Conservation (phyloP, 352 stramenopile genomes). For the Pythium coloratum region DNA sequence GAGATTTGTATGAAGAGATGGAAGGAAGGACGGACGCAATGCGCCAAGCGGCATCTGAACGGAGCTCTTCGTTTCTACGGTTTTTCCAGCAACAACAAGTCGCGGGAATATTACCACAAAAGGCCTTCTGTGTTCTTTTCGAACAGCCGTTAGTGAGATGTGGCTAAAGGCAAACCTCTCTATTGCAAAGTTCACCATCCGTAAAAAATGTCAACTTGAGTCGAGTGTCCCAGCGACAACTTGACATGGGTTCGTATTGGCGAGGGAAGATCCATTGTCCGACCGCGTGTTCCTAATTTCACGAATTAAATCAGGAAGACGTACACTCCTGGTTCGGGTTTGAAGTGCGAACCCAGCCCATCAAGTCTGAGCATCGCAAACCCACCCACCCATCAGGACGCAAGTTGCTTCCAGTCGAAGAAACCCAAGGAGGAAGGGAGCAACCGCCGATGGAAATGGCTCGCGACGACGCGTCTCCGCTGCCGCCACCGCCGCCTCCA, state of each 20-base stretch:
- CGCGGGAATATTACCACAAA: background rate
- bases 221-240: background rate
- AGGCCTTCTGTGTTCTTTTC: constrained; percentile 18
- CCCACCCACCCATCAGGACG: constrained; percentile 14
- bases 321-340: background rate
- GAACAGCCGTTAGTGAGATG: constrained; percentile 9
- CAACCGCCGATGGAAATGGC: constrained; percentile 6
- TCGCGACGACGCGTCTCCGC: constrained; percentile 19
- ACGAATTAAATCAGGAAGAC: background rate
- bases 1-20: background rate
- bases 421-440: background rate
- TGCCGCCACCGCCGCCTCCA: constrained; percentile 21
- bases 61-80: constrained; percentile 1
- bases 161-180: constrained; percentile 9
- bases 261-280: constrained; percentile 9
- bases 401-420: constrained; percentile 8
- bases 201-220: background rate
- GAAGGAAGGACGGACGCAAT: background rate
- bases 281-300: background rate
- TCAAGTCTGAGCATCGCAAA: background rate
- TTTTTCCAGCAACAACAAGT: constrained; percentile 5
- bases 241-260: background rate
- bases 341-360: no score
- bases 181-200: background rate
- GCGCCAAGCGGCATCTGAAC: constrained; percentile 7